A percentile compares a stretch with the other conserved stretches of the same genome.
Evolutionary conservation across 2,329 filamentous ascomycete genomes (phyloP).

Genomic region (Fusarium floridanum): DNA sequence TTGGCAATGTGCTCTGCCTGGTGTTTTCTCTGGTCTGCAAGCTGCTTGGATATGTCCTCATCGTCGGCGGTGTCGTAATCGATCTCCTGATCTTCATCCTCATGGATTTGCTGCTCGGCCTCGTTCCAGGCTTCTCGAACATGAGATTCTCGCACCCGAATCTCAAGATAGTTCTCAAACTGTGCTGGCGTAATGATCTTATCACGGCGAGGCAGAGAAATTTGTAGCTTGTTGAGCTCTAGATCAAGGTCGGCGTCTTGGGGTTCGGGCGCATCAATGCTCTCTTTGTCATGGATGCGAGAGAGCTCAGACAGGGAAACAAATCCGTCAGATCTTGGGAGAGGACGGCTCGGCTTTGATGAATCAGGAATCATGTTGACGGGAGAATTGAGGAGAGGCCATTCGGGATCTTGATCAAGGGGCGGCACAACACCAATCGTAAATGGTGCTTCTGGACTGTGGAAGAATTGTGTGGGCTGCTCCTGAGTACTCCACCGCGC

Average conservation of each 20-base stretch:
- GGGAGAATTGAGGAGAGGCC: neutral
- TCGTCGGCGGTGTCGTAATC: neutral
- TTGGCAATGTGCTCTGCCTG: constrained; percentile 4
- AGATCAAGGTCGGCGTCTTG: neutral
- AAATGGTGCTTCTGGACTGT: neutral
- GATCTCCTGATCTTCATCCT: neutral
- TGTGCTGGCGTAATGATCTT: constrained; percentile 7
- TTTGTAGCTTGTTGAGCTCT: neutral
- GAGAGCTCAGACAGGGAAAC: neutral
- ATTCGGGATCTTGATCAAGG: neutral
- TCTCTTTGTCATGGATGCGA: neutral
- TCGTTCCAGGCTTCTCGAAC: neutral
- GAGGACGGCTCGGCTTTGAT: neutral
- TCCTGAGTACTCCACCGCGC: neutral
- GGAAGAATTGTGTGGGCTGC: neutral
- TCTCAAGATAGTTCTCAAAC: constrained; percentile 1
- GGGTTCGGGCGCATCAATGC: neutral
- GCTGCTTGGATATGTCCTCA: neutral
- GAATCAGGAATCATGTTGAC: neutral
- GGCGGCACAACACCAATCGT: neutral
- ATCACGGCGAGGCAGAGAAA: neutral
- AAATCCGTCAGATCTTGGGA: neutral
- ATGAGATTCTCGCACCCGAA: neutral
- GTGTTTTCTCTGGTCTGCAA: neutral
- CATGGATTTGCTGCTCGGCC: neutral